Base-by-base conservation (phyloP, 140 eudicot genomes). In the Anethum foeniculum region DNA sequence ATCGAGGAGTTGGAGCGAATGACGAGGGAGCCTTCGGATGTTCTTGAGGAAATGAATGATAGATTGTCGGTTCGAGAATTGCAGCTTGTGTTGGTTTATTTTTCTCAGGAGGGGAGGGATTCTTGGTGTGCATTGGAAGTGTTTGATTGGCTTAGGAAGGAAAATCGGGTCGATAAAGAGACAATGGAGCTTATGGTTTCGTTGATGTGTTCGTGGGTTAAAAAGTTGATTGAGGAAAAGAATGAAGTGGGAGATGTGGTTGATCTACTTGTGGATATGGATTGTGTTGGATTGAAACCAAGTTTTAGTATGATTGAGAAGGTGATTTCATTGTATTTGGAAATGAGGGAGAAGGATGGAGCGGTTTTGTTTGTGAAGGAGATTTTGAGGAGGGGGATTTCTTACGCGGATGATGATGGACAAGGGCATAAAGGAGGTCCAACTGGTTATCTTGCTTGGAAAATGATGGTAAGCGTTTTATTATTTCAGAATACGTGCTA, bases 121-220 rank as follows among this genome's bases (percentile, higher is more conserved):
- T 92, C 97, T 1, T 95, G 99, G 99, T 92, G 97, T 64, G 93
- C 97, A 0, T 85, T 95, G 52, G 99, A 95, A 81, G 99, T 95
- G 75, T 95, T 90, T 71, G 99, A 95, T 83, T 95, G 97, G 99
- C 81, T 95, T 47, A 88, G 87, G 80, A 95, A 92, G 79, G 97
- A 92, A 82, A 95, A 95, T 81, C 83, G 88, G 76, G 99, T 95
- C 3, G 97, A 95, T 82, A 90, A 95, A 76, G 99, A 95, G 85
- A 95, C 97, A 3, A 92, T 95, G 97, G 97, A 95, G 82, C 85
- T 95, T 6, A 95, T 95, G 99, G 97, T 92, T 54, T 89, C 95
- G 32, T 83, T 94, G 44, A 95, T 95, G 99, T 92, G 97, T 82
- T 90, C 92, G 8, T 95, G 99, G 99, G 86, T 88, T 65, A 92